Percentiles rank a stretch among this genome's conserved stretches.
phyloP scores from a whole-genome alignment of 208 protist species.

The Trypanosoma caninum region DNA sequence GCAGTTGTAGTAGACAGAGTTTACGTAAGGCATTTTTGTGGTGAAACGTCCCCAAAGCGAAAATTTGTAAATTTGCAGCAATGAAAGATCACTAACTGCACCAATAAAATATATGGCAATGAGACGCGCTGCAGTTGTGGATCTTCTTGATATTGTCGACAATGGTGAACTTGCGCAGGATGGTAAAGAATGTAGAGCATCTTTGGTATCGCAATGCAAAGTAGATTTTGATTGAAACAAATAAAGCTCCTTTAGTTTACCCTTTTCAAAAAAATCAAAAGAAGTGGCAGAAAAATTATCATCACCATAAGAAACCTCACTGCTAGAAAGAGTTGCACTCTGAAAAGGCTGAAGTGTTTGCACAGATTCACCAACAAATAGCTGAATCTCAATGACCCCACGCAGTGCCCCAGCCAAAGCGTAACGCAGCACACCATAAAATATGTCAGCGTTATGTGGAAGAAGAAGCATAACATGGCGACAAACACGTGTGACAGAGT shows the following conservation, averaged over 20 bases:
- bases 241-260: too few species aligned
- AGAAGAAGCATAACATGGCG: slow-evolving; percentile 22
- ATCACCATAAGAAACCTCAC: not conserved
- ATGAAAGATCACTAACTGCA: slow-evolving; percentile 11
- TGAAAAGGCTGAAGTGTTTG: slow-evolving; percentile 5
- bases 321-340: not conserved
- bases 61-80: slow-evolving; percentile 17
- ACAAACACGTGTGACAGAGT: slow-evolving; percentile 5
- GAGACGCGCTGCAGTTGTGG: not conserved
- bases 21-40: not conserved
- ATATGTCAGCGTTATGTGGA: slow-evolving; percentile 10
- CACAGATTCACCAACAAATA: slow-evolving; percentile 15
- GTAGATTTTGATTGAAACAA: too few species aligned
- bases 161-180: too few species aligned
- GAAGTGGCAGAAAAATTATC: not conserved
- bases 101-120: slow-evolving; percentile 19
- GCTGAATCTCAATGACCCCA: slow-evolving; percentile 11
- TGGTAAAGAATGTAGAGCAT: too few species aligned
- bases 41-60: slow-evolving; percentile 21
- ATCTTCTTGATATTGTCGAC: not conserved
- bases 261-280: too few species aligned
- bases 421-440: slow-evolving; percentile 14
- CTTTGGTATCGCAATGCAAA: too few species aligned
- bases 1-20: slow-evolving; percentile 11
- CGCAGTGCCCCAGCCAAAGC: not conserved